These are phyloP conservation scores for Suillus decipiens DNA, from an alignment of 768 basidiomycete species.

Conservation along the genomic window DNA sequence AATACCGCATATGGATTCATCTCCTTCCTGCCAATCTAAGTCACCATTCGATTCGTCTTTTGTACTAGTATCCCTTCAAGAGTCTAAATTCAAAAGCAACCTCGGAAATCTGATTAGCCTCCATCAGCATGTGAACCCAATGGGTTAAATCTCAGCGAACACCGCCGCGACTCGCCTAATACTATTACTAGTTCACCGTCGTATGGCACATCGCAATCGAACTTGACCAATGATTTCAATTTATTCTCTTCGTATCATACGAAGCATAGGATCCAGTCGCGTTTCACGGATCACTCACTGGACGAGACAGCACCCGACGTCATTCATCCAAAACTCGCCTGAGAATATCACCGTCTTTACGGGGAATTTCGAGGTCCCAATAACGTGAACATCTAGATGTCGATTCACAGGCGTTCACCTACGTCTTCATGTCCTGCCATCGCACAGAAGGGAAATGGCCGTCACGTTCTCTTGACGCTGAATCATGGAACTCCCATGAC, in stretches of 20 bases:
- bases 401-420: conserved; percentile 3
- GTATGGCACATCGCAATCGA: no score
- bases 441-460: conserved; percentile 1
- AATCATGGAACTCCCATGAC: conserved; percentile 1
- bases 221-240: no score
- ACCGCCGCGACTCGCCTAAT: background rate
- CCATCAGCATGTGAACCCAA: conserved; percentile 8
- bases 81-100: conserved; percentile 38
- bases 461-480: no score
- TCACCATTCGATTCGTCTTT: background rate
- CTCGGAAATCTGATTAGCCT: conserved; percentile 39
- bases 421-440: conserved; percentile 3
- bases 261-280: background rate
- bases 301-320: background rate
- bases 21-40: conserved; percentile 26
- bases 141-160: conserved; percentile 4
- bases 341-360: background rate
- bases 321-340: background rate
- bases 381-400: conserved; percentile 2
- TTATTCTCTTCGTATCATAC: no score
- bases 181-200: background rate
- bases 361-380: conserved; percentile 1
- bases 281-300: background rate
- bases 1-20: conserved; percentile 17
- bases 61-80: conserved; percentile 16